These are phyloP conservation scores for Zymoseptoria tritici DNA, from an alignment of 2,329 filamentous ascomycete genomes.

Conservation along the genomic window DNA sequence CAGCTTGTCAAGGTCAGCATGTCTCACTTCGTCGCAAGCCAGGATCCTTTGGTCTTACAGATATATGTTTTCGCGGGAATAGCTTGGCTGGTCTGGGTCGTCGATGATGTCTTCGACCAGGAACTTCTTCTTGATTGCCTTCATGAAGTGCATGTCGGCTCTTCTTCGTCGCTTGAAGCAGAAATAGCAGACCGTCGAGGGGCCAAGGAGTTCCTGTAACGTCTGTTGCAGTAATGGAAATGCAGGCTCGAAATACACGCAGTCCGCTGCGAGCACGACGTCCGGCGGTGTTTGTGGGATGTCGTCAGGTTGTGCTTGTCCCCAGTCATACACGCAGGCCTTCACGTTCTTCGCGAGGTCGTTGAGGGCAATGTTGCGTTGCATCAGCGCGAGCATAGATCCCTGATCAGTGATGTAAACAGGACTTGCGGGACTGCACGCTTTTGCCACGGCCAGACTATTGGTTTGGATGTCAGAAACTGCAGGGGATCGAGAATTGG, in stretches of 20 bases:
- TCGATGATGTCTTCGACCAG: constrained; percentile 41
- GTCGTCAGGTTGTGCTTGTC: constrained; percentile 33
- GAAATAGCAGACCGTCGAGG: constrained; percentile 65
- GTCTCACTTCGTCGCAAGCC: background rate
- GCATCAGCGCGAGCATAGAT: constrained; percentile 79
- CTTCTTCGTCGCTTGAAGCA: constrained; percentile 91
- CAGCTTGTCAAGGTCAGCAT: constrained; percentile 9
- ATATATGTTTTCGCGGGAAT: constrained; percentile 42
- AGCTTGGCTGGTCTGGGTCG: constrained; percentile 41
- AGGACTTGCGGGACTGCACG: constrained; percentile 47
- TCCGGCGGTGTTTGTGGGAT: constrained; percentile 54
- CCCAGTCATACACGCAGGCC: constrained; percentile 75
- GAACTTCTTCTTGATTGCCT: constrained; percentile 43
- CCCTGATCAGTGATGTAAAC: constrained; percentile 80
- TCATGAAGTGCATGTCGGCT: constrained; percentile 51
- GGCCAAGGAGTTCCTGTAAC: constrained; percentile 62
- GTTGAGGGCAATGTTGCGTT: constrained; percentile 81
- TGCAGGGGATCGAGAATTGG: constrained; percentile 7
- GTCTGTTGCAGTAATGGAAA: constrained; percentile 82
- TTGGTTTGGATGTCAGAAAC: background rate
- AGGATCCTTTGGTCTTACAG: constrained; percentile 33
- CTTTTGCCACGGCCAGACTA: constrained; percentile 52
- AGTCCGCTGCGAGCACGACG: constrained; percentile 88
- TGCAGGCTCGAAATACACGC: constrained; percentile 93
- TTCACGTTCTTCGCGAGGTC: constrained; percentile 54